Evolutionary conservation across 345 rosid genomes (phyloP), one percentile per base, ranked within the genome.

Genomic region (Litchi chinensis): DNA sequence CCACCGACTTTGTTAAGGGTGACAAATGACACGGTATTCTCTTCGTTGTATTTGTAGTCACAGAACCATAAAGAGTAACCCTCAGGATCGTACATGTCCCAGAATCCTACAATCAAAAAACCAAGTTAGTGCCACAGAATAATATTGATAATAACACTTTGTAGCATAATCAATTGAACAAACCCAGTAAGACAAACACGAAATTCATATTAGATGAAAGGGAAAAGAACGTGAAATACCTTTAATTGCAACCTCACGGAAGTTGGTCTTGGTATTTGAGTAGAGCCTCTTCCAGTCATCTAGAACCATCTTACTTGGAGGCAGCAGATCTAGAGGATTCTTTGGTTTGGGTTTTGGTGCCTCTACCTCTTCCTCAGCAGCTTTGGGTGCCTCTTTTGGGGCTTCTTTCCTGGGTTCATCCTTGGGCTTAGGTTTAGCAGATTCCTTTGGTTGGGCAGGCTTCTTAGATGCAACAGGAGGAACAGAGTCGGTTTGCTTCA

Each of bases 281-380:
- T 94, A 96, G 8, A 96, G 97, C 89, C 99, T 91, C 92, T 96
- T 96, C 99, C 99, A 96, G 0, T 96, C 98, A 85, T 96, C 98
- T 5, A 96, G 85, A 18, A 96, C 79, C 99, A 96, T 96, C 84
- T 87, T 89, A 83, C 97, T 93, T 11, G 99, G 97, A 67, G 98
- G 97, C 71, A 96, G 86, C 72, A 91, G 85, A 84, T 95, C 99
- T 37, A 95, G 99, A 75, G 97, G 97, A 82, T 95, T 95, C 88
- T 95, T 95, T 39, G 97, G 74, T 80, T 93, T 95, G 50, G 99
- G 97, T 83, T 91, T 93, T 63, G 93, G 87, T 60, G 89, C 89
- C 83, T 90, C 96, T 81, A 90, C 92, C 85, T 90, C 92, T 66
- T 87, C 77, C 37, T 77, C 81, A 56, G 77, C 75, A 26, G 32